These are phyloP conservation scores for Cochlearia excelsa DNA, from an alignment of 345 rosid species.

Conservation along the genomic window DNA sequence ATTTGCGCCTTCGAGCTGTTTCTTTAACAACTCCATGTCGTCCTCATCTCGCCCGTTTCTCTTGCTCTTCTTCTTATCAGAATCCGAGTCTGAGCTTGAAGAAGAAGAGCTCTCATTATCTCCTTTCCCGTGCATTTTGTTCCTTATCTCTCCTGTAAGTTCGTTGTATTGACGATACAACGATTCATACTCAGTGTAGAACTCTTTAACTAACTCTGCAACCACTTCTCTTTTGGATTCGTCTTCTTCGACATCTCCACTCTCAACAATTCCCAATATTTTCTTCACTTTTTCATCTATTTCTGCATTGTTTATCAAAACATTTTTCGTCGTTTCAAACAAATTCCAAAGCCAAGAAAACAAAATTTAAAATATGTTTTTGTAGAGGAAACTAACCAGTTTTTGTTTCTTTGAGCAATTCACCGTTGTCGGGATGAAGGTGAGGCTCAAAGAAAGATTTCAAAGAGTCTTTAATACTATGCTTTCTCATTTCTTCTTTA, in stretches of 20 bases:
- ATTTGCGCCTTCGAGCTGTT: conserved; percentile 57
- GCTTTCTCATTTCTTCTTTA: conserved; percentile 56
- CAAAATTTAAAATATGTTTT: no score
- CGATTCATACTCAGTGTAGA: conserved; percentile 61
- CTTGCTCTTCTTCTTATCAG: conserved; percentile 50
- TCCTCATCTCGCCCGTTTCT: conserved; percentile 59
- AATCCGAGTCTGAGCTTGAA: conserved; percentile 77
- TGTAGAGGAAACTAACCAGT: conserved; percentile 46
- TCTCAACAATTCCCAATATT: conserved; percentile 65
- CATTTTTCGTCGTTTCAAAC: neutral
- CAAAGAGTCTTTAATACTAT: conserved; percentile 57
- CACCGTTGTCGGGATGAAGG: conserved; percentile 67
- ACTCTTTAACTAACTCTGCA: conserved; percentile 60
- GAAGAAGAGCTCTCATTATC: conserved; percentile 50
- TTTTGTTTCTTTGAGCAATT: conserved; percentile 71
- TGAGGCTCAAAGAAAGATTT: conserved; percentile 75
- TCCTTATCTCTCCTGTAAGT: conserved; percentile 69
- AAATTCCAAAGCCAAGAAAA: no score
- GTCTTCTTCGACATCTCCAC: conserved; percentile 53
- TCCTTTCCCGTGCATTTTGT: conserved; percentile 51
- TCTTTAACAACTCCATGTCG: conserved; percentile 48
- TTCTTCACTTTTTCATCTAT: conserved; percentile 66
- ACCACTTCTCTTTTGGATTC: conserved; percentile 58
- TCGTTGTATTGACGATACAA: conserved; percentile 71
- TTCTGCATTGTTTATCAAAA: conserved; percentile 45